These are phyloP conservation scores for Blastosporella zonata DNA, from an alignment of 1,284 basidiomycete species.

Conservation along the genomic window DNA sequence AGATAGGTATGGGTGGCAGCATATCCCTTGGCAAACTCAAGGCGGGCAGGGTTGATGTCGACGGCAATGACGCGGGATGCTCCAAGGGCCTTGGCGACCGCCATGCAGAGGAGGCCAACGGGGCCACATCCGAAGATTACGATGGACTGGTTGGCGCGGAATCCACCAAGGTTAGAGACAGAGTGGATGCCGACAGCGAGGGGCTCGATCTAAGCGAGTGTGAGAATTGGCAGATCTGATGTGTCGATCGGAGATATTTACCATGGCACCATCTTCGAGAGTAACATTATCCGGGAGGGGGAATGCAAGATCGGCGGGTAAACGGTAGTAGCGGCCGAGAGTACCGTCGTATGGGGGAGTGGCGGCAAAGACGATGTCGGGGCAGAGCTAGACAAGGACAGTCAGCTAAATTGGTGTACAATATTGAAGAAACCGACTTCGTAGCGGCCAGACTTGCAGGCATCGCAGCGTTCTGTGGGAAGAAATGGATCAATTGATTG, in stretches of 20 bases:
- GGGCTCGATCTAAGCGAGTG: conserved; percentile 76
- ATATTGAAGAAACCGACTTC: conserved; percentile 46
- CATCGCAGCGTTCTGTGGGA: conserved; percentile 47
- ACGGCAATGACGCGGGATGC: conserved; percentile 79
- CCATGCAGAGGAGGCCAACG: conserved; percentile 90
- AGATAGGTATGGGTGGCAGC: conserved; percentile 72
- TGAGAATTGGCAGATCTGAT: conserved; percentile 7
- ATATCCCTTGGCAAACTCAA: conserved; percentile 86
- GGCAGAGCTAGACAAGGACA: conserved; percentile 53
- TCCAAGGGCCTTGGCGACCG: conserved; percentile 87
- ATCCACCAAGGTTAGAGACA: conserved; percentile 72
- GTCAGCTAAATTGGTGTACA: not conserved
- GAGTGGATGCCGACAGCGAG: conserved; percentile 91
- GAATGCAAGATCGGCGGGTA: conserved; percentile 75
- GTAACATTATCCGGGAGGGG: conserved; percentile 70
- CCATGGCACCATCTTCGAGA: conserved; percentile 84
- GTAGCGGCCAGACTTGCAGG: conserved; percentile 79
- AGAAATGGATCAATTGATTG: conserved; percentile 5
- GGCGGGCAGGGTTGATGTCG: conserved; percentile 80
- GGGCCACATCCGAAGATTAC: conserved; percentile 90
- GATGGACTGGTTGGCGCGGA: conserved; percentile 73
- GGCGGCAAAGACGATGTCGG: conserved; percentile 80
- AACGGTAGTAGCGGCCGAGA: conserved; percentile 75
- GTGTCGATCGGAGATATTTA: conserved; percentile 28
- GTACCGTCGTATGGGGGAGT: conserved; percentile 92